Conservation (phyloP, 495 filamentous ascomycete species). For the Cercophora scortea region DNA sequence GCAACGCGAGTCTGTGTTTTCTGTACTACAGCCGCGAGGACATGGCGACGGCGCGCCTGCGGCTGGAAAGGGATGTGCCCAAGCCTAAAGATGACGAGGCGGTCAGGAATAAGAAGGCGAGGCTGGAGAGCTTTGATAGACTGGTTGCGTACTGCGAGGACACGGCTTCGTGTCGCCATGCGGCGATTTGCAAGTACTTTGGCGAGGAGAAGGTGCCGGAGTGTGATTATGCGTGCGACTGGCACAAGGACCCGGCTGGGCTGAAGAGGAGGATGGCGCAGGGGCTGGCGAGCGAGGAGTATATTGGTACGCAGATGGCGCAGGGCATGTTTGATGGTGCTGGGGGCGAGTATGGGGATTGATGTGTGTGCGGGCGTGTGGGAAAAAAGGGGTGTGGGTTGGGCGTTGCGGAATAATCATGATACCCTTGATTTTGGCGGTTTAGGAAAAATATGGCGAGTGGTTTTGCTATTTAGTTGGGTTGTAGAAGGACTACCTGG, state of each 20-base stretch:
- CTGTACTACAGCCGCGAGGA: conserved; percentile 85
- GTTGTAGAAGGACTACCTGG: too few relatives aligned
- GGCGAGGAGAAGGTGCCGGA: conserved; percentile 53
- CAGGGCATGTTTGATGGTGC: conserved; percentile 42
- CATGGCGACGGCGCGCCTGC: conserved; percentile 40
- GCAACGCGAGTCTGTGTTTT: conserved; percentile 76
- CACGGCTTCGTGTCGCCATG: conserved; percentile 64
- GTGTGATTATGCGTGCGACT: conserved; percentile 87
- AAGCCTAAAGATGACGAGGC: too few relatives aligned
- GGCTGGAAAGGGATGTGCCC: neutral
- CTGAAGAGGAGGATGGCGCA: conserved; percentile 56
- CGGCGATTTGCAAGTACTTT: conserved; percentile 72
- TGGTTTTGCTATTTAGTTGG: too few relatives aligned
- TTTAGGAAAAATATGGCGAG: too few relatives aligned
- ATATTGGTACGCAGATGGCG: conserved; percentile 63
- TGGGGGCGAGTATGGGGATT: conserved; percentile 18
- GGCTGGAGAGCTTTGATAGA: conserved; percentile 41
- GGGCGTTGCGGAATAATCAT: too few relatives aligned
- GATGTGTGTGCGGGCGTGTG: neutral
- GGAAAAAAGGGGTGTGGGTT: too few relatives aligned
- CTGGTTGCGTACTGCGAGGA: conserved; percentile 77
- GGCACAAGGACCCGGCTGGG: conserved; percentile 64
- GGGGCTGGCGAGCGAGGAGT: conserved; percentile 63
- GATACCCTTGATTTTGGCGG: too few relatives aligned
- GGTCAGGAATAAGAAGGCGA: conserved; percentile 18